These are phyloP conservation scores for Penicillium robsamsonii DNA, from an alignment of 495 filamentous ascomycete species.

Conservation along the genomic window DNA sequence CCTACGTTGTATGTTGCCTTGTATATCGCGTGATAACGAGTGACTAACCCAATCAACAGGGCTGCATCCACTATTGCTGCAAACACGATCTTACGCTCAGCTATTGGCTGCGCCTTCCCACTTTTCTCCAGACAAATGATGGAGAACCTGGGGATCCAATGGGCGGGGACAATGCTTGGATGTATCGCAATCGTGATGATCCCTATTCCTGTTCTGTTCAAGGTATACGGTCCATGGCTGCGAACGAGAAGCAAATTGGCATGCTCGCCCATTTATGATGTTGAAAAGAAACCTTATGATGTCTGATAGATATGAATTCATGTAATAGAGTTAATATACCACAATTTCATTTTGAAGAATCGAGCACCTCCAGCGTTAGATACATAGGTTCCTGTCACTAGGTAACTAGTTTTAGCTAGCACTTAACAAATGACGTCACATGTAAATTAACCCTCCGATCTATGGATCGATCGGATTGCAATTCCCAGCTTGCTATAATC, in stretches of 20 bases:
- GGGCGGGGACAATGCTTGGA: constrained; percentile 72
- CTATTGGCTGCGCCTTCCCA: constrained; percentile 73
- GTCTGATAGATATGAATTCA: constrained; percentile 1
- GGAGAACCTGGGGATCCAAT: constrained; percentile 69
- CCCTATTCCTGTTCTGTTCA: constrained; percentile 60
- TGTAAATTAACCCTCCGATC: not conserved
- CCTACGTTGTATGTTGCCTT: constrained; percentile 59
- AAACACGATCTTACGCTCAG: constrained; percentile 79
- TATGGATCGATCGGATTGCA: not conserved
- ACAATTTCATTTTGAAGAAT: not conserved
- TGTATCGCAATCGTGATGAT: constrained; percentile 67
- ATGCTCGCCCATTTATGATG: constrained; percentile 9
- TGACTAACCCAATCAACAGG: constrained; percentile 25
- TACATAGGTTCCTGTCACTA: no score
- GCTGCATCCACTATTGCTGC: constrained; percentile 83
- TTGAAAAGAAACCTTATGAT: constrained; percentile 10
- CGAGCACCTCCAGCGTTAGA: not conserved
- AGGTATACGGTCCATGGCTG: constrained; percentile 31
- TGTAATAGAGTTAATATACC: constrained; percentile 8
- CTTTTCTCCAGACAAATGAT: constrained; percentile 81
- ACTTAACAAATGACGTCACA: not conserved
- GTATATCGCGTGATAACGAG: not conserved
- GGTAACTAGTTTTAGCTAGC: not conserved
- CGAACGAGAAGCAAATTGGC: constrained; percentile 33
- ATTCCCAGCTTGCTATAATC: not conserved